phyloP scores from a whole-genome alignment of 192 early-diverging fungal species.

The Gaertneriomyces semiglobifer region DNA sequence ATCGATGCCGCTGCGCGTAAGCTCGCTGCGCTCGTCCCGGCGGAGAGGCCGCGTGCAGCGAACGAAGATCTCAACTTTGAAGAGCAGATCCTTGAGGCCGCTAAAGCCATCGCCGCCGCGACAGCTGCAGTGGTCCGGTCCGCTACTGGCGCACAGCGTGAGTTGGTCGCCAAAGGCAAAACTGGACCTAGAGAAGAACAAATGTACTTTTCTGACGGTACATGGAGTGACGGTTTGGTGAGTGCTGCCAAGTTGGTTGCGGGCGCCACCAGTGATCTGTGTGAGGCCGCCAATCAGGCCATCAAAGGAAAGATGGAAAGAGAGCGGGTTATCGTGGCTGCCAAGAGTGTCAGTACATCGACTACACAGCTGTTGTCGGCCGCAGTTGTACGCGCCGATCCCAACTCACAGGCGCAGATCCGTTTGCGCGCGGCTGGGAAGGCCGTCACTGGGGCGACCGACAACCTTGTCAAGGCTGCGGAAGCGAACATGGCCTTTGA shows the following conservation, averaged over 20 bases:
- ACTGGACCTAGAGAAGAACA: slow-evolving; percentile 27
- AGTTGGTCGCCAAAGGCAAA: slow-evolving; percentile 38
- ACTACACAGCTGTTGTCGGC: slow-evolving; percentile 54
- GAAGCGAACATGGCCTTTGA: slow-evolving; percentile 46
- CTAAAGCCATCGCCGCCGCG: slow-evolving; percentile 54
- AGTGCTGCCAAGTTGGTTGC: slow-evolving; percentile 56
- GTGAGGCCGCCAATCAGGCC: slow-evolving; percentile 50
- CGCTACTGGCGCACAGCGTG: slow-evolving; percentile 54
- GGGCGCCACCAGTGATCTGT: slow-evolving; percentile 44
- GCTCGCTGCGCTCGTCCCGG: slow-evolving; percentile 37
- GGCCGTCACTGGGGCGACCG: slow-evolving; percentile 51
- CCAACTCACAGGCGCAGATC: slow-evolving; percentile 44
- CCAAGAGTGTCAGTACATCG: slow-evolving; percentile 44
- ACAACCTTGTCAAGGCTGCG: slow-evolving; percentile 49
- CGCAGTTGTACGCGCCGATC: slow-evolving; percentile 36
- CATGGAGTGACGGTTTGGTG: slow-evolving; percentile 60
- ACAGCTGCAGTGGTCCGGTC: slow-evolving; percentile 49
- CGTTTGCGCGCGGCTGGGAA: slow-evolving; percentile 54
- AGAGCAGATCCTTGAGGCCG: slow-evolving; percentile 52
- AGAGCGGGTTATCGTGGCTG: slow-evolving; percentile 50
- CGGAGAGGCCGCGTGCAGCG: slow-evolving; percentile 21
- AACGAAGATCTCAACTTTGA: slow-evolving; percentile 52
- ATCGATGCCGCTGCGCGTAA: slow-evolving; percentile 60
- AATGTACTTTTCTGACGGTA: slow-evolving; percentile 56
- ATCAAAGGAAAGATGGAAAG: slow-evolving; percentile 40